phyloP scores from a whole-genome alignment of 768 basidiomycete genomes.

The Boletus sensibilis region DNA sequence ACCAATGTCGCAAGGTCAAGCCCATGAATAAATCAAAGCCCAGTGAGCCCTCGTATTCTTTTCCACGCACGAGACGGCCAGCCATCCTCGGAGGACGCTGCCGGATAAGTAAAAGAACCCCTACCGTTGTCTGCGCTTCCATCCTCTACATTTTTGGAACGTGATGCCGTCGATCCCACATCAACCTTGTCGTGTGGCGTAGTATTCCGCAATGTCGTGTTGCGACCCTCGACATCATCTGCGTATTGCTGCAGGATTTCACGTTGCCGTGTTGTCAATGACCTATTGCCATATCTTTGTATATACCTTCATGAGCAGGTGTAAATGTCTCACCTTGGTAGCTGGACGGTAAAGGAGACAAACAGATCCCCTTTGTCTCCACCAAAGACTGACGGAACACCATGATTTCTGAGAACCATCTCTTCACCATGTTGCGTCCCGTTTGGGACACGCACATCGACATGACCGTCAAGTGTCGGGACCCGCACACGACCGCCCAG shows the following conservation, averaged over 20 bases:
- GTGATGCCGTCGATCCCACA: slow-evolving; percentile 14
- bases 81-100: slow-evolving; percentile 53
- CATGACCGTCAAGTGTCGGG: slow-evolving; percentile 93
- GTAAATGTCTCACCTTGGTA: slow-evolving; percentile 73
- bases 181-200: slow-evolving; percentile 19
- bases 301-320: slow-evolving; percentile 6
- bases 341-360: slow-evolving; percentile 80
- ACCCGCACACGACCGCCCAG: slow-evolving; percentile 92
- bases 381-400: slow-evolving; percentile 62
- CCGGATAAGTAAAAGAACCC: slow-evolving; percentile 60
- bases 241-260: slow-evolving; percentile 88
- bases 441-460: slow-evolving; percentile 86
- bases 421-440: slow-evolving; percentile 98
- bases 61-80: slow-evolving; percentile 73
- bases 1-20: slow-evolving; percentile 35
- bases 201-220: slow-evolving; percentile 16
- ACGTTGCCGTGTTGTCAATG: slow-evolving; percentile 79
- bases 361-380: slow-evolving; percentile 79
- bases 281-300: slow-evolving; percentile 44
- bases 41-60: slow-evolving; percentile 66
- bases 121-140: slow-evolving; percentile 59
- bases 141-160: slow-evolving; percentile 23
- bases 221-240: slow-evolving; percentile 84
- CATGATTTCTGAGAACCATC: slow-evolving; percentile 88
- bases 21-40: slow-evolving; percentile 63